Percentiles rank a stretch among this genome's conserved stretches.
Conservation (phyloP, 2,329 filamentous ascomycete species). For the Mariannaea sp. region DNA sequence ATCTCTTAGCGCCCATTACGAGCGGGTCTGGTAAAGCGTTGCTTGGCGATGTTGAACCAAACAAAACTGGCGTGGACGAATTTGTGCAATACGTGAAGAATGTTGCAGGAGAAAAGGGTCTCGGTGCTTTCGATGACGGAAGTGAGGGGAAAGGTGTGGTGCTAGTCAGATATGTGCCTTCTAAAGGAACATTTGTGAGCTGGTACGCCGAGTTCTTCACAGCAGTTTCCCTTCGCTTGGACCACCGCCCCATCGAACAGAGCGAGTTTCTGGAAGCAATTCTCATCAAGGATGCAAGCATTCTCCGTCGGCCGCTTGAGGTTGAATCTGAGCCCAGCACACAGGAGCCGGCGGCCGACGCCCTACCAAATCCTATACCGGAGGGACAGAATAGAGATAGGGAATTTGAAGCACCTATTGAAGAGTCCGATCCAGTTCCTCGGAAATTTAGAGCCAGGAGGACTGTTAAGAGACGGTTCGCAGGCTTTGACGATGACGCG, state of each 20-base stretch:
- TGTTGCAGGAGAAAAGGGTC: slow-evolving; percentile 73
- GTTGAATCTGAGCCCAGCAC: slow-evolving; percentile 43
- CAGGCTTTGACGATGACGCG: slow-evolving; percentile 65
- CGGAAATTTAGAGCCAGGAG: slow-evolving; percentile 41
- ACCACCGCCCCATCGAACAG: slow-evolving; percentile 84
- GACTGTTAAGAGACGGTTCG: slow-evolving; percentile 65
- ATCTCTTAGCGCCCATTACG: slow-evolving; percentile 73
- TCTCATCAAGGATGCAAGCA: slow-evolving; percentile 74
- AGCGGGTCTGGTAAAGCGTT: slow-evolving; percentile 84
- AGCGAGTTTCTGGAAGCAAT: slow-evolving; percentile 93
- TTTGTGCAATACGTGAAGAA: slow-evolving; percentile 78
- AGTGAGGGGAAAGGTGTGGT: slow-evolving; percentile 74
- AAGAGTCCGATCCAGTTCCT: slow-evolving; percentile 32
- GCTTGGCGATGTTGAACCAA: slow-evolving; percentile 63
- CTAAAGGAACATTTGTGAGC: slow-evolving; percentile 56
- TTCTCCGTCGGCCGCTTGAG: slow-evolving; percentile 71
- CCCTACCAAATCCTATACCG: slow-evolving; percentile 10
- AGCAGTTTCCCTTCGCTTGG: slow-evolving; percentile 70
- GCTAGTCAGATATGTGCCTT: slow-evolving; percentile 72
- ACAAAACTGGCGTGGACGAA: slow-evolving; percentile 71
- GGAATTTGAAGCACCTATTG: slow-evolving; percentile 19
- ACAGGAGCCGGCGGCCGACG: slow-evolving; percentile 18
- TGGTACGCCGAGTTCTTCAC: slow-evolving; percentile 76
- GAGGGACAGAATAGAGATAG: slow-evolving; percentile 10
- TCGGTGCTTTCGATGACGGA: slow-evolving; percentile 66